Base-by-base conservation (phyloP, 2,329 filamentous ascomycete genomes). In the Arthrinium puccinioides region DNA sequence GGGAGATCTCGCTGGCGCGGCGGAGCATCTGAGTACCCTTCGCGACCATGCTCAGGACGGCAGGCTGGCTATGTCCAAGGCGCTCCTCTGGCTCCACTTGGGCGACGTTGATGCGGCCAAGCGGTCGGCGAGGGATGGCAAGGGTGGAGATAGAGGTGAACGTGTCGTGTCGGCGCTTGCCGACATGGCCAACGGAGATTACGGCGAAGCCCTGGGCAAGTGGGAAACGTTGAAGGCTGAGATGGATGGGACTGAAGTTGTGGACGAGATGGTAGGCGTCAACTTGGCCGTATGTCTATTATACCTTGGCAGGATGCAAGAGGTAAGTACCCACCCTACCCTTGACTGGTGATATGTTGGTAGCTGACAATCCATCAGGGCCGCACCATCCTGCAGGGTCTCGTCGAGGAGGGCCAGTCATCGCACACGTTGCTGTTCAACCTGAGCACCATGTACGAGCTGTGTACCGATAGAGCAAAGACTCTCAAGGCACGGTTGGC, bases 381-480 rank as follows among this genome's bases (percentile, higher is more conserved):
- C 1, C 76, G 77, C 11, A 60, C 67, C 10, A 61, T 85, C 1
- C 65, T 96, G 4, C 82, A 90, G 51, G 61, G 64, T 0, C 62
- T 94, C 9, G 67, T 88, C 0, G 69, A 76, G 4, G 57, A 66
- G 1, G 76, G 79, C 2, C 67, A 76, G 27, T 75, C 78, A 0
- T 96, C 90, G 40, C 81, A 85, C 44, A 85, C 85, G 1, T 63
- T 95, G 3, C 75, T 94, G 0, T 94, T 96, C 62, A 97, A 97
- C 56, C 62, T 98, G 10, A 79, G 82, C 9, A 97, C 90, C 0
- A 77, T 95, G 50, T 97, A 94, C 56, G 92, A 97, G 61, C 71
- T 97, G 7, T 92, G 85, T 55, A 89, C 85, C 0, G 89, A 97
- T 50, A 74, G 76, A 44, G 76, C 86, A 28, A 69, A 76, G 33